Percentiles rank a stretch among this genome's conserved stretches.
These are phyloP conservation scores for Dictyostelium gargantuum DNA, from an alignment of 208 protist genomes.

Conservation along the genomic window DNA sequence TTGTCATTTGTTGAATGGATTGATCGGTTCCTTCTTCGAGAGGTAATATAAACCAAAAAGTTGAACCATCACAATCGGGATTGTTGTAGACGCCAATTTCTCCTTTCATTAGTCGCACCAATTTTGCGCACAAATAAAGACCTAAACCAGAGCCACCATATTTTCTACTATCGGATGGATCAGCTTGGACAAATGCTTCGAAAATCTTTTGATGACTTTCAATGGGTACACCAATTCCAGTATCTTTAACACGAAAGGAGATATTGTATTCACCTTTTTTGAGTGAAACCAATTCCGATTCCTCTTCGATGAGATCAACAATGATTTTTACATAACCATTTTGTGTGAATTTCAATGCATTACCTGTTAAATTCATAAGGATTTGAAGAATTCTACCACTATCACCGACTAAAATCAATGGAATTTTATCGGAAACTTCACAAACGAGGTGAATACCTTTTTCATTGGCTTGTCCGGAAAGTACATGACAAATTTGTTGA, in stretches of 20 bases:
- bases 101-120: slow-evolving; percentile 67
- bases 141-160: slow-evolving; percentile 68
- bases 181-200: slow-evolving; percentile 33
- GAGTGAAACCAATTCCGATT: neutral
- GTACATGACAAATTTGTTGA: slow-evolving; percentile 4
- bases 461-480: slow-evolving; percentile 1
- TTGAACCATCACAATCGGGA: slow-evolving; percentile 34
- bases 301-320: slow-evolving; percentile 43
- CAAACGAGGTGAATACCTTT: neutral
- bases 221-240: slow-evolving; percentile 18
- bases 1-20: neutral
- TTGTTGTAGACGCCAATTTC: slow-evolving; percentile 63
- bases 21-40: neutral
- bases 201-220: slow-evolving; percentile 39
- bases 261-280: slow-evolving; percentile 1
- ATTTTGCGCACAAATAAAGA: slow-evolving; percentile 64
- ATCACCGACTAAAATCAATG: neutral
- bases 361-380: slow-evolving; percentile 9
- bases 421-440: neutral
- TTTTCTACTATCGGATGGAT: slow-evolving; percentile 45
- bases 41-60: slow-evolving; percentile 70
- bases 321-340: slow-evolving; percentile 21
- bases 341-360: slow-evolving; percentile 48
- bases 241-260: slow-evolving; percentile 24
- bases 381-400: slow-evolving; percentile 27